phyloP scores from a whole-genome alignment of 2,329 filamentous ascomycete species.

The Sporothrix schenckii region DNA sequence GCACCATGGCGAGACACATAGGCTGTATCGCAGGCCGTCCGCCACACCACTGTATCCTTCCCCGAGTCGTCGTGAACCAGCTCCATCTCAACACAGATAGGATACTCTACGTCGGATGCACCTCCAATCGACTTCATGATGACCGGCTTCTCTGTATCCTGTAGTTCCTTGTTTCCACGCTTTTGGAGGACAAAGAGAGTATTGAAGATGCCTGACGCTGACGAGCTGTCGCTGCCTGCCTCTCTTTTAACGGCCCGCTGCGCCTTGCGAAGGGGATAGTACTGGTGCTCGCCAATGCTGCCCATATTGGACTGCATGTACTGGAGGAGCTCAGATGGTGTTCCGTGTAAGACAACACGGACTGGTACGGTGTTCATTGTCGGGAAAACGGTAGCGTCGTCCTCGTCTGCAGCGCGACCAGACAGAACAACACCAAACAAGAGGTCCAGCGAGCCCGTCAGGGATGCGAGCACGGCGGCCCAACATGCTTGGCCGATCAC shows the following conservation, averaged over 20 bases:
- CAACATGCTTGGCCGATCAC: conserved; percentile 76
- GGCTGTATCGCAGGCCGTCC: conserved; percentile 67
- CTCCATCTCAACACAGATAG: conserved; percentile 81
- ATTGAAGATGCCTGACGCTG: conserved; percentile 53
- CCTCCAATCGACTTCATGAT: conserved; percentile 67
- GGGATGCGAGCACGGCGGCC: conserved; percentile 68
- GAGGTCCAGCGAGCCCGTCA: conserved; percentile 68
- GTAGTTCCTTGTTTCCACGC: conserved; percentile 27
- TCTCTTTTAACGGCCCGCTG: conserved; percentile 53
- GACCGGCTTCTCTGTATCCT: conserved; percentile 25
- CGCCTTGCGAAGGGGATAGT: conserved; percentile 74
- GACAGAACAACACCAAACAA: conserved; percentile 82
- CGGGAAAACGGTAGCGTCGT: conserved; percentile 74
- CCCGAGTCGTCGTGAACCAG: conserved; percentile 42
- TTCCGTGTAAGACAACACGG: conserved; percentile 72
- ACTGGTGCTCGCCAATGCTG: conserved; percentile 69
- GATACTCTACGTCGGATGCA: conserved; percentile 74
- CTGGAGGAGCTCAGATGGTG: conserved; percentile 62
- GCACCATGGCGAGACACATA: conserved; percentile 55
- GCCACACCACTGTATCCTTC: conserved; percentile 54
- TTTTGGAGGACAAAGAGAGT: conserved; percentile 61
- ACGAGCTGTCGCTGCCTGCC: conserved; percentile 41
- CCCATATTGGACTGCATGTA: conserved; percentile 74
- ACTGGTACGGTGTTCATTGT: conserved; percentile 90
- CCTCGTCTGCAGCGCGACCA: conserved; percentile 74